Conservation (phyloP, 768 basidiomycete genomes). For the Termitomyces sp. region DNA sequence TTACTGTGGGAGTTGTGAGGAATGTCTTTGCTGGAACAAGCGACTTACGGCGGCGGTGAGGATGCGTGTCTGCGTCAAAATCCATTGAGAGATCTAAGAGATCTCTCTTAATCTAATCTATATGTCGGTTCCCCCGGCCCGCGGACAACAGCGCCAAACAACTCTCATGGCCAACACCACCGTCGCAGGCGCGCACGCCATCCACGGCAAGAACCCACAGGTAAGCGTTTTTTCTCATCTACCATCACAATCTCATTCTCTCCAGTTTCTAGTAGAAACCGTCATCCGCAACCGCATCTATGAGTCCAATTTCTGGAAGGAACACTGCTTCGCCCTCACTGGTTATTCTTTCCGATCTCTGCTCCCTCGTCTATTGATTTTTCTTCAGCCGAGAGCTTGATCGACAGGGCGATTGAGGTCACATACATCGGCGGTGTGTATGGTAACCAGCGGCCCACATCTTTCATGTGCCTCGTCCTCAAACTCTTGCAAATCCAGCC, state of each 20-base stretch:
- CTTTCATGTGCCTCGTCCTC: constrained; percentile 87
- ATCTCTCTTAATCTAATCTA: background rate
- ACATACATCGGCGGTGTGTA: constrained; percentile 90
- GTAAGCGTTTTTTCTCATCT: constrained; percentile 34
- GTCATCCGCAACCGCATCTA: constrained; percentile 96
- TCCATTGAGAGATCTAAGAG: constrained; percentile 7
- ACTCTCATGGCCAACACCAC: constrained; percentile 86
- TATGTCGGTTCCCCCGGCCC: background rate
- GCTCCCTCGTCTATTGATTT: background rate
- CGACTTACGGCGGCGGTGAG: constrained; percentile 66
- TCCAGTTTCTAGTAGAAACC: constrained; percentile 89
- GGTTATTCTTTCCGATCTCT: constrained; percentile 41
- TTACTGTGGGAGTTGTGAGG: constrained; percentile 44
- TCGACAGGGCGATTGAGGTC: constrained; percentile 87
- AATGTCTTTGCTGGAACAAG: background rate
- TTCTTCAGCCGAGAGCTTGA: constrained; percentile 78
- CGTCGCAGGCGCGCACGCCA: constrained; percentile 79
- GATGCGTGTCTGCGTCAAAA: constrained; percentile 61
- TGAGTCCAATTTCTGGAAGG: constrained; percentile 95
- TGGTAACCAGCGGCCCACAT: constrained; percentile 91
- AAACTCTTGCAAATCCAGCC: constrained; percentile 97
- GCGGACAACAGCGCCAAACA: constrained; percentile 12
- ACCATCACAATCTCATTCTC: constrained; percentile 13
- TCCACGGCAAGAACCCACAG: constrained; percentile 97
- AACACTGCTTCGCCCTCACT: constrained; percentile 96